Base-by-base conservation (phyloP, 177 flowering plant genomes). In the Vitis hybrid region DNA sequence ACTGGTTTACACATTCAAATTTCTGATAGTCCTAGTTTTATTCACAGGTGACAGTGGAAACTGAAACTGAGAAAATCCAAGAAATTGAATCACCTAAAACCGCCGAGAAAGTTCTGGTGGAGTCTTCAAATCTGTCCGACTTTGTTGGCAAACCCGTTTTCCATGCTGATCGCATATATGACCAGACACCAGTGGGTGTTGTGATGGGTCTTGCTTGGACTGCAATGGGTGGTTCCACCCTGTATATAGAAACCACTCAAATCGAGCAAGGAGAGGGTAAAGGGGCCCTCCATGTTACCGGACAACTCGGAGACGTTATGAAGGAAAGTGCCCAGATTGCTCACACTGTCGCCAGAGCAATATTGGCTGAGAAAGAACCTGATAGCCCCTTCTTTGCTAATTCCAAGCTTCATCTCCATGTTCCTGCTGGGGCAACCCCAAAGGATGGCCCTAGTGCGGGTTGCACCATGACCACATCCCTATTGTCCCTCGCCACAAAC, bases 401-500 rank as follows among this genome's bases (percentile, higher is more conserved):
- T 75, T 50, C 94, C 65, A 92, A 96, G 81, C 82, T 96, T 60
- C 99, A 96, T 76, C 92, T 96, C 61, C 99, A 96, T 75, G 99
- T 96, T 71, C 99, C 99, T 62, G 90, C 97, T 0, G 99, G 99
- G 13, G 92, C 99, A 15, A 92, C 94, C 3, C 98, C 98, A 3
- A 96, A 93, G 83, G 99, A 96, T 76, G 99, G 99, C n/a, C 99
- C 99, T 0, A 93, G 98, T 81, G 99, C 99, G 53, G 99, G 99
- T 68, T 93, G 98, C 81, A 93, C 99, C 52, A 96, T 96, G 98
- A 88, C 91, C 80, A 96, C 98, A 4, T 92, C 99, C n/a, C 45
- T 96, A 84, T 75, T 96, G 22, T 96, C 98, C 1, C 87, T 92
- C 70, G 95, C 97, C 66, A 82, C 81, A 87, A 87, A 88, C 70